Base-by-base conservation (phyloP, 805 yeast species). In the Wickerhamomyces tratensis region DNA sequence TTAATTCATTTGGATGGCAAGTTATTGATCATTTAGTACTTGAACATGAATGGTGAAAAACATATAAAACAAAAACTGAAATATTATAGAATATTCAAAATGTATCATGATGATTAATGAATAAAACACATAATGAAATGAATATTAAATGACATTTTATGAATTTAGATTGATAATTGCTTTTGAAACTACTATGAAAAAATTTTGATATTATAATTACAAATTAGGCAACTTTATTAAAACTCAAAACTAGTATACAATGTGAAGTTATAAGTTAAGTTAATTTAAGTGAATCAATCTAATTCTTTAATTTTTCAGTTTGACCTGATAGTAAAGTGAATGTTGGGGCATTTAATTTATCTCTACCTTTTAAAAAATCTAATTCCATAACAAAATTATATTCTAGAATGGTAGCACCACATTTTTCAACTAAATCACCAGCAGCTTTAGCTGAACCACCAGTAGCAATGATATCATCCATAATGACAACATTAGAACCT, bases 381-480 rank as follows among this genome's bases (percentile, higher is more conserved):
- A 93, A 79, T 68, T 93, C 98, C 86, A 93, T 79, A 38, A 93
- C 86, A 59, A 93, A 93, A 49, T 82, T 68, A 63, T 79, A 93
- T 65, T 88, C 95, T 41, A 82, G 61, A 42, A 89, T 74, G 46
- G 81, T 74, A 47, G 82, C 96, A 43, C 80, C 79, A 47, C 80
- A 71, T 62, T 74, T 67, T 51, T 60, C 58, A 41, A 87, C 83
- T 50, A 93, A 74, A 57, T 86, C 82, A 46, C 95, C 97, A 36
- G 98, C 98, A 46, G 94, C 96, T 43, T 68, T 66, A 26, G 98
- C 98, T 53, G 95, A 83, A 35, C 99, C 99, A 48, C 98, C 98
- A 35, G 98, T 93, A 40, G 98, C 98, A 61, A 93, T 83, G 56
- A 93, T 88, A 59, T 93, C 99, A 64, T 93, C 99, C 35, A 93